Evolutionary conservation across 495 filamentous ascomycete species (phyloP).

Genomic region (Talaromyces adpressus): DNA sequence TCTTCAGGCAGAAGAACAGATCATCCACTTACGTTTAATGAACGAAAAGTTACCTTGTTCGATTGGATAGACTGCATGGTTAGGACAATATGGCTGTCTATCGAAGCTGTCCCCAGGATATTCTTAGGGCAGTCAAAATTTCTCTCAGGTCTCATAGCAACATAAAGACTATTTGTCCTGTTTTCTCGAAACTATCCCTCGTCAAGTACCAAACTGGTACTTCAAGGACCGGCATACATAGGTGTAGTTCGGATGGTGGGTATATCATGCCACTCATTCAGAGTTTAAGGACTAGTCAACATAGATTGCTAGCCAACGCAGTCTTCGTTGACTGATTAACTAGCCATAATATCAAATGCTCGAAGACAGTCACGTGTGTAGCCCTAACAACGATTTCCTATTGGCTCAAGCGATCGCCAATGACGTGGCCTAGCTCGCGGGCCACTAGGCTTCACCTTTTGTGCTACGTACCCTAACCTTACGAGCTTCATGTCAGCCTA

Average conservation of each 20-base stretch:
- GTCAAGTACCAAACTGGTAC: too few species aligned
- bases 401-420: background rate
- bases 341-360: background rate
- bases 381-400: background rate
- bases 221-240: too few species aligned
- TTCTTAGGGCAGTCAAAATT: background rate
- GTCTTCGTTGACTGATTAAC: background rate
- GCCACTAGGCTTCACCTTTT: background rate
- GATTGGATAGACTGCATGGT: background rate
- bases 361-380: background rate
- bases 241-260: too few species aligned
- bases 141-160: slow-evolving; percentile 1
- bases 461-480: background rate
- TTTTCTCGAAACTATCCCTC: too few species aligned
- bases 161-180: slow-evolving; percentile 5
- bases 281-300: background rate
- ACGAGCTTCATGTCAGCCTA: background rate
- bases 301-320: background rate
- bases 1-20: background rate
- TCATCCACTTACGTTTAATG: slow-evolving; percentile 8
- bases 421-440: background rate
- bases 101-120: background rate
- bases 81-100: background rate
- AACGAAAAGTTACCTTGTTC: slow-evolving; percentile 1
- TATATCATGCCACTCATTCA: too few species aligned